Evolutionary conservation across 1,284 basidiomycete genomes (phyloP).

Genomic region (Leccinum colubrinum): DNA sequence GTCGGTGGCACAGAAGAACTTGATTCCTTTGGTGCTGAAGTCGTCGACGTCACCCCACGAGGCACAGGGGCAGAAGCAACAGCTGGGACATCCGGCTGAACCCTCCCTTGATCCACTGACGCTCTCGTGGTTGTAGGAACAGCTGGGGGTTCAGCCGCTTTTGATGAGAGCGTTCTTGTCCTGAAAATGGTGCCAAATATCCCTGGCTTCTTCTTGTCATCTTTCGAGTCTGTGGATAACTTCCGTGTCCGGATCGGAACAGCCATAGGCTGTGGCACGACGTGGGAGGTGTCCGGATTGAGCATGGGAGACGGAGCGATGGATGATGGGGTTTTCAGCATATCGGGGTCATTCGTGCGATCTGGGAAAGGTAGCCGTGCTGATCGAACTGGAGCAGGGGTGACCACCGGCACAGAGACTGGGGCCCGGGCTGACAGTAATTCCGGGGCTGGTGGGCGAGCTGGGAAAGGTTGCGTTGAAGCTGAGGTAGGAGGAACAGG

Average conservation of each 20-base stretch:
- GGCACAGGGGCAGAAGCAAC: constrained; percentile 5
- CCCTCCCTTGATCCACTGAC: constrained; percentile 24
- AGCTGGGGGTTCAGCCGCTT: constrained; percentile 22
- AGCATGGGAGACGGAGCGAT: constrained; percentile 43
- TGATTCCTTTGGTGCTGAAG: constrained; percentile 17
- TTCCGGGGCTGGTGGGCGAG: constrained; percentile 20
- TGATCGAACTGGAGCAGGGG: constrained; percentile 24
- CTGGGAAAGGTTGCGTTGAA: constrained; percentile 34
- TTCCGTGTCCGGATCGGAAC: constrained; percentile 26
- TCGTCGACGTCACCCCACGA: constrained; percentile 14
- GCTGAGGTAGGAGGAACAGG: constrained; percentile 22
- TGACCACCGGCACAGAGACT: constrained; percentile 16
- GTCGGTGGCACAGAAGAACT: constrained; percentile 4
- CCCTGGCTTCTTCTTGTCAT: constrained; percentile 31
- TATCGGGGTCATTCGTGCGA: constrained; percentile 39
- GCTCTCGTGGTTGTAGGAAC: constrained; percentile 15
- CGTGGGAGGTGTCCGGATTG: constrained; percentile 16
- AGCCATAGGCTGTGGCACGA: constrained; percentile 9
- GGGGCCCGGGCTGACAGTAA: constrained; percentile 18
- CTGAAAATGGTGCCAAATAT: constrained; percentile 30
- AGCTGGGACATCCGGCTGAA: constrained; percentile 10
- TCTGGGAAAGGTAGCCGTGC: constrained; percentile 16
- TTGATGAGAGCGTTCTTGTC: constrained; percentile 33
- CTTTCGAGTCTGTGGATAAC: constrained; percentile 33
- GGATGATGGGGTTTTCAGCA: constrained; percentile 54